Conservation (phyloP, 1,284 basidiomycete species). For the Pisolithus thermaeus region DNA sequence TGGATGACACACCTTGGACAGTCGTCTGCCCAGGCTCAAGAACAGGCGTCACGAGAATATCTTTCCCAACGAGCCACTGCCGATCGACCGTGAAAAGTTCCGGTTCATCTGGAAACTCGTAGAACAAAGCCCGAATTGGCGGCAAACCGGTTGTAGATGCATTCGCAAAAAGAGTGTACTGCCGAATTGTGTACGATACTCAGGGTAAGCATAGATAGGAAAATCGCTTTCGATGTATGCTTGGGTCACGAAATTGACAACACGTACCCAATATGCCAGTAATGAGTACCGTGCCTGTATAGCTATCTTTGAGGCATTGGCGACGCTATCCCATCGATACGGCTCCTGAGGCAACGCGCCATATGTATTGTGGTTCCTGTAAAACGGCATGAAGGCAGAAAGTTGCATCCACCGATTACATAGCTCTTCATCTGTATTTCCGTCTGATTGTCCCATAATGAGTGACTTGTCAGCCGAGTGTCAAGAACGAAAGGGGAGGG, state of each 20-base stretch:
- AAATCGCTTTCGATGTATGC: neutral
- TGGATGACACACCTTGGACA: constrained; percentile 32
- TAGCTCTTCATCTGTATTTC: constrained; percentile 75
- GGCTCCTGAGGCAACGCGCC: constrained; percentile 67
- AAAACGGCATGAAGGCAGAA: constrained; percentile 71
- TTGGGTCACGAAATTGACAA: neutral
- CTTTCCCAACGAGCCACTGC: constrained; percentile 67
- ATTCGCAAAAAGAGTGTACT: constrained; percentile 75
- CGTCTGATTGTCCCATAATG: constrained; percentile 31
- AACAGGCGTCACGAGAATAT: constrained; percentile 72
- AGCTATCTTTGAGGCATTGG: constrained; percentile 64
- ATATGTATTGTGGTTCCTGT: constrained; percentile 59
- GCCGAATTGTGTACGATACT: too few species aligned
- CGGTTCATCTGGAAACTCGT: constrained; percentile 67
- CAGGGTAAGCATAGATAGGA: neutral
- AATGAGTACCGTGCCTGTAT: constrained; percentile 62
- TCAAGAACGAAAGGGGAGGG: neutral
- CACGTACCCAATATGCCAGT: constrained; percentile 65
- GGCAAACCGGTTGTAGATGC: constrained; percentile 60
- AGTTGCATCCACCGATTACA: constrained; percentile 82
- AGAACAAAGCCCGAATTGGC: constrained; percentile 68
- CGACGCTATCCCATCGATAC: constrained; percentile 71
- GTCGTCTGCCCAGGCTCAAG: constrained; percentile 51
- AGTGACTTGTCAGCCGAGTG: constrained; percentile 2
- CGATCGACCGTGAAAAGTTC: constrained; percentile 57